These are phyloP conservation scores for Olyra latifolia DNA, from an alignment of 176 grass and related monocot genomes.

Conservation along the genomic window DNA sequence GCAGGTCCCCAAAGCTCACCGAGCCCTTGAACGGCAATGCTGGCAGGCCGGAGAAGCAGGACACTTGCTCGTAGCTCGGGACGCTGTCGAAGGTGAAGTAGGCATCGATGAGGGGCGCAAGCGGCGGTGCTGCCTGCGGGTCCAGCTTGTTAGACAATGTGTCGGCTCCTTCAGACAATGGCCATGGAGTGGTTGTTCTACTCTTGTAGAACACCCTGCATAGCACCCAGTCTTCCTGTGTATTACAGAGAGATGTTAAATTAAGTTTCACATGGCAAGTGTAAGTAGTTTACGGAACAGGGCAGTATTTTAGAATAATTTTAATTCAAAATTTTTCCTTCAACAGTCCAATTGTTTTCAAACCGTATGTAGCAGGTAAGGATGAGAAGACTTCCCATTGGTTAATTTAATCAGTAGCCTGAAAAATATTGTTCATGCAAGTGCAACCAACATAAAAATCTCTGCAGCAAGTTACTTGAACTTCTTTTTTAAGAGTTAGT, in stretches of 20 bases:
- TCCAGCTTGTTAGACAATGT: not conserved
- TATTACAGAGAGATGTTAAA: not conserved
- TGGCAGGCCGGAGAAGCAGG: slow-evolving; percentile 39
- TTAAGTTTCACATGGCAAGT: not conserved
- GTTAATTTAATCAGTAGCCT: not conserved
- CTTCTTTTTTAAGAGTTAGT: not conserved
- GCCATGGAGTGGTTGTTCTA: slow-evolving; percentile 37
- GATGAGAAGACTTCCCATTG: not conserved
- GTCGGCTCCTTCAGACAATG: slow-evolving; percentile 18
- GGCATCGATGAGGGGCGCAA: not conserved
- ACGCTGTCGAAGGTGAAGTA: not conserved
- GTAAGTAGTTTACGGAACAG: not conserved
- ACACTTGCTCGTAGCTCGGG: slow-evolving; percentile 20
- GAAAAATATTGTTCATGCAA: not conserved
- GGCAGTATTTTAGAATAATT: not conserved
- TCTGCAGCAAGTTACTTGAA: slow-evolving; percentile 2
- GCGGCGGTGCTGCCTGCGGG: not conserved
- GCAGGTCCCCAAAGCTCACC: slow-evolving; percentile 6
- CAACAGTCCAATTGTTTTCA: not conserved
- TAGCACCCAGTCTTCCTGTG: slow-evolving; percentile 70
- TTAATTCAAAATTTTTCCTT: not conserved
- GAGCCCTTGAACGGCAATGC: slow-evolving; percentile 4
- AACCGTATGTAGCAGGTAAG: not conserved
- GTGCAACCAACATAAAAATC: not conserved
- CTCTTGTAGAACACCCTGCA: slow-evolving; percentile 77